Evolutionary conservation across 495 filamentous ascomycete species (phyloP).

Genomic region (Penicillium pulvis): DNA sequence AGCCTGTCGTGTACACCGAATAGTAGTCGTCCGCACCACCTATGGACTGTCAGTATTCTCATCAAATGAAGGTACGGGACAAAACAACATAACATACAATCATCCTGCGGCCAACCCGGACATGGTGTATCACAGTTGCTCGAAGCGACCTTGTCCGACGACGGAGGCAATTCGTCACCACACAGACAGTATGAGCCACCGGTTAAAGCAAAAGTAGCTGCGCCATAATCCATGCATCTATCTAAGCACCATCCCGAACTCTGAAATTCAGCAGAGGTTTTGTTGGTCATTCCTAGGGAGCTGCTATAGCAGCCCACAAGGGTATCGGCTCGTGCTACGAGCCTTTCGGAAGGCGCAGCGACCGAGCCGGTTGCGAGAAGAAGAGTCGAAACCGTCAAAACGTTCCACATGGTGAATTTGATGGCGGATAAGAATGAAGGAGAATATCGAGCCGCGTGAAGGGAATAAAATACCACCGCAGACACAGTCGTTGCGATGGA

Average conservation of each 20-base stretch:
- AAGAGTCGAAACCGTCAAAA: conserved; percentile 31
- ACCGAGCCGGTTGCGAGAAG: conserved; percentile 29
- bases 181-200: conserved; percentile 50
- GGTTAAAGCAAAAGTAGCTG: conserved; percentile 46
- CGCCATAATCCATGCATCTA: conserved; percentile 33
- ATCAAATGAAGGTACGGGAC: too few relatives aligned
- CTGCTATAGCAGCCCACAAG: conserved; percentile 39
- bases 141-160: conserved; percentile 35
- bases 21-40: conserved; percentile 48
- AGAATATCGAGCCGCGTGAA: conserved; percentile 9
- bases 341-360: conserved; percentile 25
- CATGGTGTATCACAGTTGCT: conserved; percentile 44
- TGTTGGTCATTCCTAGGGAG: conserved; percentile 31
- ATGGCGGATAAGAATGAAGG: conserved; percentile 27
- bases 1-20: conserved; percentile 49
- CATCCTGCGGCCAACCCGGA: conserved; percentile 45
- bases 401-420: conserved; percentile 31
- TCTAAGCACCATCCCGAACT: conserved; percentile 51
- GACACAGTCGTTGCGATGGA: conserved; percentile 27
- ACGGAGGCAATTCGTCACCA: conserved; percentile 45
- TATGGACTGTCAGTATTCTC: conserved; percentile 18
- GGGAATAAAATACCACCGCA: conserved; percentile 20
- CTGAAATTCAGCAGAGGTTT: conserved; percentile 42
- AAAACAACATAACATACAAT: conserved; percentile 42
- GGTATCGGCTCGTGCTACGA: conserved; percentile 17